Evolutionary conservation across 2,329 filamentous ascomycete species (phyloP).

Genomic region (Fonsecaea pedrosoi): DNA sequence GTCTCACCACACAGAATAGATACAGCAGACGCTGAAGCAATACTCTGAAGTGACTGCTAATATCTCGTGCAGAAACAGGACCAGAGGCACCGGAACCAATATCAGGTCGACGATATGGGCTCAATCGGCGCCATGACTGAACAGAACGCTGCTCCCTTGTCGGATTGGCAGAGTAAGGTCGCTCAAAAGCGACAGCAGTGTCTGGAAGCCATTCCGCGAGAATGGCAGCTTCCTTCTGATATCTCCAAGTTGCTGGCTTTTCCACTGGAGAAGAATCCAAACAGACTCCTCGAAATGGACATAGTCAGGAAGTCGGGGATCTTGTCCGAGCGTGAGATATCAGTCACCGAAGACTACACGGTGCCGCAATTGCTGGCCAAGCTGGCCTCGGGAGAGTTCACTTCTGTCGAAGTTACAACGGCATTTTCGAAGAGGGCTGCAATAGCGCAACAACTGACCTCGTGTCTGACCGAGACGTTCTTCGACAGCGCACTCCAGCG

Average conservation of each 20-base stretch:
- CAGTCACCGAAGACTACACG: constrained; percentile 59
- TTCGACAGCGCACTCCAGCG: constrained; percentile 41
- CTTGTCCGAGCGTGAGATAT: constrained; percentile 52
- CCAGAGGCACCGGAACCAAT: neutral
- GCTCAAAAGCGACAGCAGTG: constrained; percentile 32
- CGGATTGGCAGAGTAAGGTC: constrained; percentile 31
- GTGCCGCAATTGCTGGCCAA: constrained; percentile 47
- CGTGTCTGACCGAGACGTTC: constrained; percentile 44
- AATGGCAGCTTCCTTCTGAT: constrained; percentile 42
- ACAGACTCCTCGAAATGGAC: constrained; percentile 42
- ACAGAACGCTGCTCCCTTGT: neutral
- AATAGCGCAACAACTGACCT: constrained; percentile 41
- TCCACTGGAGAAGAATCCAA: constrained; percentile 35
- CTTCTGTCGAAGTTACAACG: constrained; percentile 38
- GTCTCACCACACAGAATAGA: neutral
- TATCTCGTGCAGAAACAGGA: neutral
- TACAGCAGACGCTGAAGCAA: neutral
- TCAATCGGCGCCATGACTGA: constrained; percentile 15
- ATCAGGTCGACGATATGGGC: constrained; percentile 21
- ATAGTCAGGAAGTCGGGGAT: constrained; percentile 53
- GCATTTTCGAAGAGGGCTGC: constrained; percentile 42
- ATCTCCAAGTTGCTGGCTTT: constrained; percentile 26
- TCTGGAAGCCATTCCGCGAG: constrained; percentile 37
- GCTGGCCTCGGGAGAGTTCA: constrained; percentile 36
- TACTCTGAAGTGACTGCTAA: neutral